phyloP scores from a whole-genome alignment of 2,329 filamentous ascomycete species.

The Ascomycota sp. region DNA sequence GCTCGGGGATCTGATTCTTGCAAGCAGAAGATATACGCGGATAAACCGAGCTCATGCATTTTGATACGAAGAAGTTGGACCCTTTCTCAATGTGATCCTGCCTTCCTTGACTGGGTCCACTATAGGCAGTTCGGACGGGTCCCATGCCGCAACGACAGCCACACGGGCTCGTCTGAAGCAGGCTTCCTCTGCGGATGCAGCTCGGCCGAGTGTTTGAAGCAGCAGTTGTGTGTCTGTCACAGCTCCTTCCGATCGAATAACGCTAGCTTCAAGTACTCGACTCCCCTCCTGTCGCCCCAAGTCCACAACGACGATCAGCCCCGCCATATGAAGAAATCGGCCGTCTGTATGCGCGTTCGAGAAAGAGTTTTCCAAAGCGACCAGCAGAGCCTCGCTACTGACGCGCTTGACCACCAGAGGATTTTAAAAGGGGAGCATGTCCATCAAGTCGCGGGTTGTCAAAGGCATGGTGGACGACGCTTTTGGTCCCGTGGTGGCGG shows the following conservation, averaged over 20 bases:
- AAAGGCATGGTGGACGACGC: slow-evolving; percentile 1
- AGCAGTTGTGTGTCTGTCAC: slow-evolving; percentile 8
- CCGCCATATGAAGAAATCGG: slow-evolving; percentile 7
- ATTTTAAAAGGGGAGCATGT: slow-evolving; percentile 8
- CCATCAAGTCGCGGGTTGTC: slow-evolving; percentile 6
- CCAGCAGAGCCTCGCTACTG: slow-evolving; percentile 2
- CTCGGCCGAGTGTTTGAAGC: slow-evolving; percentile 1
- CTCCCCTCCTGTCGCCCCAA: slow-evolving; percentile 4
- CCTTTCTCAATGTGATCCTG: too few species aligned
- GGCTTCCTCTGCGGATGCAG: too few species aligned
- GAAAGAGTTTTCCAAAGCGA: slow-evolving; percentile 7
- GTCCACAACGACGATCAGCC: slow-evolving; percentile 4
- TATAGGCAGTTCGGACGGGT: too few species aligned
- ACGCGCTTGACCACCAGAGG: slow-evolving; percentile 6
- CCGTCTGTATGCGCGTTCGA: slow-evolving; percentile 8
- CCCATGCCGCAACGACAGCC: too few species aligned
- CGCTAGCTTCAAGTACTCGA: slow-evolving; percentile 1
- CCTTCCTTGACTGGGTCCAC: too few species aligned
- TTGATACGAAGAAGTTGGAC: too few species aligned
- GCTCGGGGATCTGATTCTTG: too few species aligned
- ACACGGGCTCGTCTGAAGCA: too few species aligned
- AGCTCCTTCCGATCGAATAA: slow-evolving; percentile 4
- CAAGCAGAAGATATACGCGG: too few species aligned
- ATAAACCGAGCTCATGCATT: too few species aligned
- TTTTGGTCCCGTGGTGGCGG: not conserved